Conservation (phyloP, 2,329 filamentous ascomycete genomes). For the Alternaria sp. region DNA sequence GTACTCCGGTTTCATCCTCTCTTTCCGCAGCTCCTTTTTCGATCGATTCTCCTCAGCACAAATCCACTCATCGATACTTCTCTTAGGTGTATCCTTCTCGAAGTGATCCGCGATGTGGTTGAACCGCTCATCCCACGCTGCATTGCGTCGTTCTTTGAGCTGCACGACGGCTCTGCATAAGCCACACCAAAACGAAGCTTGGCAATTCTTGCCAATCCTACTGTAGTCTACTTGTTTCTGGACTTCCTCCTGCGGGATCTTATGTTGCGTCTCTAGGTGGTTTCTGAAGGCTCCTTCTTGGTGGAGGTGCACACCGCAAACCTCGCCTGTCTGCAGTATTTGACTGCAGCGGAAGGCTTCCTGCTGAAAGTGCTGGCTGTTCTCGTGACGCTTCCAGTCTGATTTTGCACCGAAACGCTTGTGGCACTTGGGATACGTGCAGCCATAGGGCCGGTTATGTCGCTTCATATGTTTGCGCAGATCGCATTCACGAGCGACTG, state of each 20-base stretch:
- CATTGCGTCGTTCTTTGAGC: conserved; percentile 60
- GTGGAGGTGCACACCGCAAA: conserved; percentile 68
- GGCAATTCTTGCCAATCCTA: conserved; percentile 70
- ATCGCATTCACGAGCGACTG: conserved; percentile 51
- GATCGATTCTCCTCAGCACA: conserved; percentile 50
- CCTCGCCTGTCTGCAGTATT: not conserved
- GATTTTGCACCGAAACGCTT: conserved; percentile 90
- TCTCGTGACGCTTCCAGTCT: conserved; percentile 93
- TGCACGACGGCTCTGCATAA: conserved; percentile 71
- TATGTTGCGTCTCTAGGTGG: conserved; percentile 67
- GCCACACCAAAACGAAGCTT: conserved; percentile 82
- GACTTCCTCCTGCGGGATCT: conserved; percentile 28
- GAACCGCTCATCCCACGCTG: conserved; percentile 68
- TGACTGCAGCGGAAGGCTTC: conserved; percentile 75
- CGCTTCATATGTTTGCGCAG: conserved; percentile 79
- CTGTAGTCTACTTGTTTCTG: conserved; percentile 61
- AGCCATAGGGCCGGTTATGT: conserved; percentile 82
- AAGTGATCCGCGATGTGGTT: conserved; percentile 82
- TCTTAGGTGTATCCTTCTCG: conserved; percentile 58
- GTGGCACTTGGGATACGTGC: conserved; percentile 73
- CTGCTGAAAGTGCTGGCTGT: conserved; percentile 74
- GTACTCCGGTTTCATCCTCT: conserved; percentile 32
- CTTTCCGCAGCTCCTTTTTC: conserved; percentile 42
- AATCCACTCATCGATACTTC: conserved; percentile 66
- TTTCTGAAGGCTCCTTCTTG: conserved; percentile 66